Evolutionary conservation across 2,329 filamentous ascomycete species (phyloP), one percentile per base, ranked within the genome.

Genomic region (Neurospora sp.): DNA sequence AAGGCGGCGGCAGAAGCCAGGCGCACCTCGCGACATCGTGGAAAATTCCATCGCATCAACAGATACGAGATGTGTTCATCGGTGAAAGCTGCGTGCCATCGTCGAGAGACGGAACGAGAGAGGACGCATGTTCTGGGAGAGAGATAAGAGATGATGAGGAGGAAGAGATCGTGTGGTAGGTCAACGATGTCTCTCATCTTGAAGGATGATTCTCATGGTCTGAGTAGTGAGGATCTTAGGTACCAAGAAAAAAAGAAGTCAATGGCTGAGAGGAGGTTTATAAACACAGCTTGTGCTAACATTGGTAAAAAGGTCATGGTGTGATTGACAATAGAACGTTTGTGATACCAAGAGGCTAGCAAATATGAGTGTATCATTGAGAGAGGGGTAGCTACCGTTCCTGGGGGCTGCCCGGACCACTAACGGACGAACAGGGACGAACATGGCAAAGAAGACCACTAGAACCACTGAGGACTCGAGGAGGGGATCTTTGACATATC

Each of bases 91-190:
- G 77, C 75, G 41, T 81, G 76, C 81, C 86, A 87, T 10, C 77
- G 75, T 46, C 78, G 81, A 19, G 82, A 87, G 41, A 89, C 83
- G 28, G 81, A 81, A 67, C 86, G 86, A 75, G 82, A 85, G 66
- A 81, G 78, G 17, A 89, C 75, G 68, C 83, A 78, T 72, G 88
- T 86, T 19, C 74, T 77, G 2, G 87, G 81, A 0, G 83, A 77
- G 17, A 90, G 80, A 72, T 84, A 76, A 2, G 75, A 79, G 41
- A 86, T 71, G 69, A 90, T 78, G 67, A 87, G 80, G 70, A 87
- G 80, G 73, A 90, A 88, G 66, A 90, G 76, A 68, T 88, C 86
- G 73, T 83, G 82, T n/a, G 87, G 87, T 46, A 90, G 79, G 17
- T 81, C 77, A 10, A 78, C 79, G 38, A 85, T 77, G 71, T 81